Conservation (phyloP, 257 asterid genomes). For the Cinchona pubescens region DNA sequence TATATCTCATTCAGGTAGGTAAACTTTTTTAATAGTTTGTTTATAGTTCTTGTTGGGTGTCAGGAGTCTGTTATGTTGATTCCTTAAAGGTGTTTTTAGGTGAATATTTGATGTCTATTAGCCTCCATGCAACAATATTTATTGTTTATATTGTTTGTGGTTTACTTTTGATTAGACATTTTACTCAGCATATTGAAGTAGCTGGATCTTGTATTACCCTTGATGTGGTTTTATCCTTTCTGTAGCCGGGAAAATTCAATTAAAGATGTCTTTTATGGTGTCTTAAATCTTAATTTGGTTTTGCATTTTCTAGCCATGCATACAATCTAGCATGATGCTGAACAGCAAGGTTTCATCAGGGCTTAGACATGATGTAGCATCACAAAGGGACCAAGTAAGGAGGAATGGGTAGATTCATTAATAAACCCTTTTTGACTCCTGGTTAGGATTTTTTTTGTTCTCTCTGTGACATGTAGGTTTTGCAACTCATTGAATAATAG, state of each 20-base stretch:
- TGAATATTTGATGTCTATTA: not conserved
- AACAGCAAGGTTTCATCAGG: too few relatives aligned
- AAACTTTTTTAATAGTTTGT: too few relatives aligned
- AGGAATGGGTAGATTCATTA: too few relatives aligned
- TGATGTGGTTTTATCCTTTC: not conserved
- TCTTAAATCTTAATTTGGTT: too few relatives aligned
- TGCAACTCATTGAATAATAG: not conserved
- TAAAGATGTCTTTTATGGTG: too few relatives aligned
- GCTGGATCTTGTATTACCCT: not conserved
- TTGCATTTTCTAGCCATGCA: too few relatives aligned
- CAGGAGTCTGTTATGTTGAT: not conserved
- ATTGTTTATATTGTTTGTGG: not conserved
- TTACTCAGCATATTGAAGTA: not conserved
- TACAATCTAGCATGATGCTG: too few relatives aligned
- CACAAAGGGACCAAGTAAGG: too few relatives aligned
- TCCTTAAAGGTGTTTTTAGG: not conserved
- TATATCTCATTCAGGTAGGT: constrained; percentile 85
- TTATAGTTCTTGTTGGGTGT: not conserved
- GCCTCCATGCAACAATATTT: not conserved
- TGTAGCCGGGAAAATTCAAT: too few relatives aligned
- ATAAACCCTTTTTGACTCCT: not conserved
- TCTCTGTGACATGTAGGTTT: not conserved
- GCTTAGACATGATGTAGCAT: too few relatives aligned
- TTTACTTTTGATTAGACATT: too few relatives aligned
- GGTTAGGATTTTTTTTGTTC: not conserved